Conservation (phyloP, 371 early-diverging fungal species). For the Polyrhizophydium stewartii region DNA sequence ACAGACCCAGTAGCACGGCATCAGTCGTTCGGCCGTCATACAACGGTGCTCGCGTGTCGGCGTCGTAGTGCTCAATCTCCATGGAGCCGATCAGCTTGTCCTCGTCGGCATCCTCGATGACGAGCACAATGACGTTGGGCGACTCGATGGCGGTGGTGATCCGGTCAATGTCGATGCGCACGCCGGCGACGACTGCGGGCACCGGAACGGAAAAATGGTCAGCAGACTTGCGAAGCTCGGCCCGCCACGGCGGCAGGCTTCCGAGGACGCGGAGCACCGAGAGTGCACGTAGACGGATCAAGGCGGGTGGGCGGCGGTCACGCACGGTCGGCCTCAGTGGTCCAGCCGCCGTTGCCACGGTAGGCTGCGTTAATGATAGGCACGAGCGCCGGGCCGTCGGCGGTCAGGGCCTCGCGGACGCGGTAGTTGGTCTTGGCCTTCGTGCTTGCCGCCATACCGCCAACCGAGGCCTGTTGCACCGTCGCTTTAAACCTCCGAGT, state of each 20-base stretch:
- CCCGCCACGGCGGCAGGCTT: no score
- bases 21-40: neutral
- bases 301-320: no score
- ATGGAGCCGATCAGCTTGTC: neutral
- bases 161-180: neutral
- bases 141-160: neutral
- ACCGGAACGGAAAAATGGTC: no score
- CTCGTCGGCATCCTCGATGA: neutral
- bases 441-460: no score
- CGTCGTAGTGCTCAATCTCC: constrained; percentile 1
- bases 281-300: no score
- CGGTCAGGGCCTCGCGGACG: neutral
- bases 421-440: no score
- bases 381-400: neutral
- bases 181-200: neutral
- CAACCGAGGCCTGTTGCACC: no score
- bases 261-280: no score
- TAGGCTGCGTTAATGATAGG: neutral
- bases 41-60: neutral
- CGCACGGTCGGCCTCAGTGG: neutral
- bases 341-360: constrained; percentile 2
- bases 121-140: neutral
- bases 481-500: no score
- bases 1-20: neutral
- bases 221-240: no score